Evolutionary conservation across 768 basidiomycete genomes (phyloP), one percentile per base, ranked within the genome.

Genomic region (Terana coerulea): DNA sequence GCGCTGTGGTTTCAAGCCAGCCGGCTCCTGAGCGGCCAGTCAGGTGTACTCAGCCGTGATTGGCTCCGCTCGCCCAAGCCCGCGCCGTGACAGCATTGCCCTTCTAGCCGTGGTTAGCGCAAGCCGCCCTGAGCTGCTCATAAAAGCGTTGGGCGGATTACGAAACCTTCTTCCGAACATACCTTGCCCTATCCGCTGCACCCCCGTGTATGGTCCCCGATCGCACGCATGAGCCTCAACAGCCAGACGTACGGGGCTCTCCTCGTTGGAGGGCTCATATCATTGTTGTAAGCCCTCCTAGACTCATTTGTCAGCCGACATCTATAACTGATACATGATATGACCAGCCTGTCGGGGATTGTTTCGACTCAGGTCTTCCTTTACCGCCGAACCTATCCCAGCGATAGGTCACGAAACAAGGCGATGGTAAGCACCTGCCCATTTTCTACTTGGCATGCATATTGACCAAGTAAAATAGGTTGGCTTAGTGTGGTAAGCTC

Each of bases 361-460:
- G 58, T 59, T 2, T 14, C 52, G 11, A 56, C 55, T 11, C 58
- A 59, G 22, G 52, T 40, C n/a, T 49, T 56, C 39, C 15, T 50
- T 25, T 59, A 59, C 41, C 40, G 35, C 21, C 39, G 45, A 28
- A 15, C 29, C 0, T 59, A 53, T 35, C 30, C 40, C 5, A 24
- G 37, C n/a, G 58, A 59, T 39, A 41, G 48, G 14, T 33, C 25
- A 24, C 14, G 49, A 25, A 35, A 37, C 24, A 52, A 49, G 30
- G 3, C 42, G 9, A 44, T 54, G 54, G 57, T 58, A 39, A 30
- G 19, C 29, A n/a, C 8, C 46, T 22, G n/a, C n/a, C n/a, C n/a
- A n/a, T n/a, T n/a, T n/a, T n/a, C n/a, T n/a, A n/a, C n/a, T n/a
- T n/a, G n/a, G n/a, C n/a, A n/a, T n/a, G n/a, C n/a, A n/a, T n/a